Percentiles rank a stretch among this genome's conserved stretches.
Evolutionary conservation across 257 asterid species (phyloP).

Genomic region (Scutellaria barbata): DNA sequence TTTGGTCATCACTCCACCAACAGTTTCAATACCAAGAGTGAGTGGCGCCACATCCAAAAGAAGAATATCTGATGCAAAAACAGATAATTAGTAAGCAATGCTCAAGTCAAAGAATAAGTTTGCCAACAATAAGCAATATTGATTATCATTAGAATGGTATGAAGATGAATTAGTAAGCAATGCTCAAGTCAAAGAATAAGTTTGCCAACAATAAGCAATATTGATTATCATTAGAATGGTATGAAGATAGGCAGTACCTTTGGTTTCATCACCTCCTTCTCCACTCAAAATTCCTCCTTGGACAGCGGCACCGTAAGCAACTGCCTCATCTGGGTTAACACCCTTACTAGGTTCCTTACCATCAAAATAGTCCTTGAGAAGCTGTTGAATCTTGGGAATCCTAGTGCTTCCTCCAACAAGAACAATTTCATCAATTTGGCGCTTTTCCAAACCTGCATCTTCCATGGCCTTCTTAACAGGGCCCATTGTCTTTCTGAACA

Average conservation of each 20-base stretch:
- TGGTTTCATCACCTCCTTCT: slow-evolving; percentile 97
- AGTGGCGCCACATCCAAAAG: slow-evolving; percentile 95
- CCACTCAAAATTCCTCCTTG: slow-evolving; percentile 96
- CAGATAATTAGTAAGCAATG: slow-evolving; percentile 2
- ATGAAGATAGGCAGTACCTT: slow-evolving; percentile 52
- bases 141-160: too few relatives aligned
- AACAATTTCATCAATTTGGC: slow-evolving; percentile 89
- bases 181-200: neutral
- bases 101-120: neutral
- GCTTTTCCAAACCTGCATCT: slow-evolving; percentile 81
- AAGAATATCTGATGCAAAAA: slow-evolving; percentile 63
- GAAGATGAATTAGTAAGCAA: slow-evolving; percentile 2
- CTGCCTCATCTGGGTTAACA: slow-evolving; percentile 98
- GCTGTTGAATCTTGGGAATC: slow-evolving; percentile 93
- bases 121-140: neutral
- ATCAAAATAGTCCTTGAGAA: slow-evolving; percentile 80
- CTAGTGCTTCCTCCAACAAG: slow-evolving; percentile 99
- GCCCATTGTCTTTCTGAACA: slow-evolving; percentile 96
- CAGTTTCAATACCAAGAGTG: slow-evolving; percentile 97
- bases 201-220: neutral
- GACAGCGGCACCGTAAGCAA: slow-evolving; percentile 97
- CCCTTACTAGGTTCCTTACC: slow-evolving; percentile 98
- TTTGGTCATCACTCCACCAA: slow-evolving; percentile 99
- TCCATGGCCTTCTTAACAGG: slow-evolving; percentile 99
- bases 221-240: too few relatives aligned